phyloP scores from a whole-genome alignment of 805 yeast genomes.

The Tetrapisispora fleetii region DNA sequence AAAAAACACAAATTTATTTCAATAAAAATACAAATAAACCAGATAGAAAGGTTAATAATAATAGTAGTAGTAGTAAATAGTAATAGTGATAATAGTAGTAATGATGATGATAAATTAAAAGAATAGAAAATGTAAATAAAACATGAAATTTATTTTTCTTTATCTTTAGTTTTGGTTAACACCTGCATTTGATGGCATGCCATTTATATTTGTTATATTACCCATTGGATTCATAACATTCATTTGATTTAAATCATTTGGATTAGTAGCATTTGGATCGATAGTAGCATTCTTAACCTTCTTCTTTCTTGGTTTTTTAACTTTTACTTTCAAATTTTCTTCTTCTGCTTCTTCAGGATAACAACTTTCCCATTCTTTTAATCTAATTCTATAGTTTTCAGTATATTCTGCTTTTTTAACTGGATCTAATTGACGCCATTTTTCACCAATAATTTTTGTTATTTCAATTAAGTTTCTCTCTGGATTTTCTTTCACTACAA shows the following conservation, averaged over 20 bases:
- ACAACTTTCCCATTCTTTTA: constrained; percentile 32
- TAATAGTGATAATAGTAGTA: neutral
- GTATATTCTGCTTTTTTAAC: constrained; percentile 25
- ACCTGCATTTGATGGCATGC: constrained; percentile 1
- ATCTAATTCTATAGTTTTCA: constrained; percentile 28
- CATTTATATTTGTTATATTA: constrained; percentile 1
- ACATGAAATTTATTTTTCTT: neutral
- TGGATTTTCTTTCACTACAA: constrained; percentile 26
- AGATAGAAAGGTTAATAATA: neutral
- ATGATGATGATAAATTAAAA: neutral
- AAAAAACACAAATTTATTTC: neutral
- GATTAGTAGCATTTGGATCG: constrained; percentile 2
- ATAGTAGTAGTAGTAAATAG: no score
- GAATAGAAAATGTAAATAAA: no score
- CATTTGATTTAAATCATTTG: constrained; percentile 1
- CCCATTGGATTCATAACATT: constrained; percentile 3
- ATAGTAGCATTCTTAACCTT: neutral
- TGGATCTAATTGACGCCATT: constrained; percentile 26
- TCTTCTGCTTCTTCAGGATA: constrained; percentile 23
- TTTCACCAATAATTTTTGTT: constrained; percentile 26
- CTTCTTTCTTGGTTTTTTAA: constrained; percentile 2
- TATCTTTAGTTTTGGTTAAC: constrained; percentile 1
- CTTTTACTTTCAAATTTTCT: constrained; percentile 2
- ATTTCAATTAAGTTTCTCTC: constrained; percentile 28
- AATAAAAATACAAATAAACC: constrained; percentile 1